Conservation (phyloP, 768 basidiomycete species). For the Tylopilus plumbeoviolaceoides region DNA sequence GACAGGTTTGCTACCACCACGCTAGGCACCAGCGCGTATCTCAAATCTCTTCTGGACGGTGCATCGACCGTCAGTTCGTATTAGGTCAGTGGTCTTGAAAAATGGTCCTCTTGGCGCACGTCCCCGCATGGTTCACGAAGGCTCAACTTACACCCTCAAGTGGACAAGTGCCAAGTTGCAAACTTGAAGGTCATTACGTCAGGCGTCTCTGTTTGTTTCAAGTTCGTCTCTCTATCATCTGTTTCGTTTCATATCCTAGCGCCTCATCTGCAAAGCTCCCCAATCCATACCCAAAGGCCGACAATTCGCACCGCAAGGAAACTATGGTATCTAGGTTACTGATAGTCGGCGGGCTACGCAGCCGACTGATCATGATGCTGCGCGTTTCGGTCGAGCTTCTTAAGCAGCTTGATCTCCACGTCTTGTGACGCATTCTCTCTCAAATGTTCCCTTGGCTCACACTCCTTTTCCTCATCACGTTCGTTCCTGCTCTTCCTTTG, state of each 20-base stretch:
- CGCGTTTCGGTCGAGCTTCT: neutral
- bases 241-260: slow-evolving; percentile 6
- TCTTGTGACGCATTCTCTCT: neutral
- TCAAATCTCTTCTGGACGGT: no score
- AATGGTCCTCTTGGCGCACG: neutral
- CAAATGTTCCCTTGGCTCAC: slow-evolving; percentile 11
- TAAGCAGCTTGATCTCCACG: slow-evolving; percentile 3
- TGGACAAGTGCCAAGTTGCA: no score
- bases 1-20: neutral
- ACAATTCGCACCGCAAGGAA: neutral
- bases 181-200: no score
- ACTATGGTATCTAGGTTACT: slow-evolving; percentile 1
- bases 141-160: no score
- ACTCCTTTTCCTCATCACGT: slow-evolving; percentile 19
- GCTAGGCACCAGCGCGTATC: no score
- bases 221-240: slow-evolving; percentile 1
- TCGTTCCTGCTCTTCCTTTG: slow-evolving; percentile 15
- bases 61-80: neutral
- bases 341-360: neutral
- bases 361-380: neutral
- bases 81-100: neutral
- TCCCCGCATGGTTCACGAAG: neutral
- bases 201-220: neutral
- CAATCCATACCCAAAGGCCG: neutral
- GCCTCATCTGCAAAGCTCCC: neutral